These are phyloP conservation scores for Exophiala dermatitidis DNA, from an alignment of 2,329 filamentous ascomycete genomes.

Conservation along the genomic window DNA sequence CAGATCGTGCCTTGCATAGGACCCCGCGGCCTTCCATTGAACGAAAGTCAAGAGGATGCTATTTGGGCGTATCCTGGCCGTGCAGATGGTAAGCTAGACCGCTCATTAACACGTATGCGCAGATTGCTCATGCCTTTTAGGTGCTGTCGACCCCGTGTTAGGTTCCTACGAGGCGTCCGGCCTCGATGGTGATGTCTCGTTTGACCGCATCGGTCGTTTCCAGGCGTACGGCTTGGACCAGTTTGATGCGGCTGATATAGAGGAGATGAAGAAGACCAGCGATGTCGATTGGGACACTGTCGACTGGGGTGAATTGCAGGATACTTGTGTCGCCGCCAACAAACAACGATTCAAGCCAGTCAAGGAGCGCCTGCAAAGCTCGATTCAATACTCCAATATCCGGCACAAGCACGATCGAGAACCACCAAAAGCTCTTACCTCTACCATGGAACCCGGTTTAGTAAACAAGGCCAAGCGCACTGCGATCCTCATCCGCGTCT, in stretches of 20 bases:
- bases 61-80: constrained; percentile 50
- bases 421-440: constrained; percentile 14
- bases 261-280: constrained; percentile 29
- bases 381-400: constrained; percentile 28
- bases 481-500: constrained; percentile 73
- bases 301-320: constrained; percentile 65
- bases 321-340: constrained; percentile 60
- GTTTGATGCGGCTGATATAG: constrained; percentile 23
- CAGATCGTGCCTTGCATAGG: constrained; percentile 56
- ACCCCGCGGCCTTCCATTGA: constrained; percentile 46
- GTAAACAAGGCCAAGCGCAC: constrained; percentile 46
- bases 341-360: constrained; percentile 48
- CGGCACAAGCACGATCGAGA: constrained; percentile 25
- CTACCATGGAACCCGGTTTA: constrained; percentile 22
- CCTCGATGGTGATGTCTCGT: constrained; percentile 60
- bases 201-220: constrained; percentile 62
- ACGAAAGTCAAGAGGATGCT: constrained; percentile 54
- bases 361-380: constrained; percentile 25
- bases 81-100: constrained; percentile 21
- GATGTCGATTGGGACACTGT: constrained; percentile 54
- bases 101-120: not conserved
- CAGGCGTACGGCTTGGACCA: constrained; percentile 46
- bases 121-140: constrained; percentile 14
- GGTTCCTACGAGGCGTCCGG: constrained; percentile 57
- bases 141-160: constrained; percentile 36